Evolutionary conservation across 768 basidiomycete species (phyloP), one percentile per base, ranked within the genome.

Genomic region (Leccinellum luteum): DNA sequence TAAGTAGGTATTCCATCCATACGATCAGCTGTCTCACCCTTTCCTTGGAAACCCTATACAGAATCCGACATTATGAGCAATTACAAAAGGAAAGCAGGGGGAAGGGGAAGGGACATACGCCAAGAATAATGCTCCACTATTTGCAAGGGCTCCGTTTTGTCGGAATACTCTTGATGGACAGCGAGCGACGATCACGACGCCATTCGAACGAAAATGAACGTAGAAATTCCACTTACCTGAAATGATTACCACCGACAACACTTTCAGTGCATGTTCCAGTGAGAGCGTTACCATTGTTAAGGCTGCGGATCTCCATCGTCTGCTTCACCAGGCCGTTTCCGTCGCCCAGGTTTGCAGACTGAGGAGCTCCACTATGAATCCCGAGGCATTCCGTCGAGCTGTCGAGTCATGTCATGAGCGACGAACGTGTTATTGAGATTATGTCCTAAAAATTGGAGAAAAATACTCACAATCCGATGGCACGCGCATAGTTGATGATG

Each of bases 381-480:
- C 60, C 64, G 17, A 75, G 58, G 64, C 72, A 79, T 66, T 87
- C 73, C 28, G 60, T 67, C n/a, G 73, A 70, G 64, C 30, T 77
- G 75, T 1, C 7, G n/a, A 10, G 25, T 25, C 13, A 31, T 3
- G 13, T 4, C 32, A 32, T 32, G 32, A 32, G 14, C 14, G 14
- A 14, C 15, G 54, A 70, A 71, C 14, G 15, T 1, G 17, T 6
- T 12, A 15, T 30, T 47, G 44, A 66, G 32, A 32, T 32, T 34
- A 9, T 27, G 17, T 34, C 15, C 35, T 13, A 7, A 31, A 31
- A 31, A 12, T 2, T 28, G 3, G 28, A 6, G 6, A 4, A 51
- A 41, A 13, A 2, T 1, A 68, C 79, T 62, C 59, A 87, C 85
- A 85, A 86, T 17, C 84, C 85, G 56, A 87, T 79, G 3, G 85